These are phyloP conservation scores for Lactarius hengduanensis DNA, from an alignment of 768 basidiomycete species.

Conservation along the genomic window DNA sequence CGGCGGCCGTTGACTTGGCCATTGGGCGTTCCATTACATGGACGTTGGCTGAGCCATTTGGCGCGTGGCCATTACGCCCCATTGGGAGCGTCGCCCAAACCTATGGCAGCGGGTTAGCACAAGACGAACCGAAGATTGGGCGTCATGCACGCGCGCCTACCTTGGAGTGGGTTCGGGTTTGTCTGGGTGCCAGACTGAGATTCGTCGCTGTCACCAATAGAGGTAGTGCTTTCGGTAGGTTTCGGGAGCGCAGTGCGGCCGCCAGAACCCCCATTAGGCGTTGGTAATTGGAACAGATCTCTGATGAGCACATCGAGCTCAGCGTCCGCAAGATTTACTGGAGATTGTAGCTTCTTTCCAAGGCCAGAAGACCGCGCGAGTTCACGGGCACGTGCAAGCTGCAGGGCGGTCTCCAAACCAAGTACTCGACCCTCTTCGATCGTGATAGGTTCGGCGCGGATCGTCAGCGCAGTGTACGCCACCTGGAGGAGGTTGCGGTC, in stretches of 20 bases:
- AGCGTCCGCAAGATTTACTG: conserved; percentile 1
- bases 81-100: conserved; percentile 1
- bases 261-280: neutral
- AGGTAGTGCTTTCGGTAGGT: neutral
- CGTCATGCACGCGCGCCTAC: conserved; percentile 18
- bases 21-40: conserved; percentile 13
- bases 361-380: conserved; percentile 16
- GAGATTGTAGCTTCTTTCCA: conserved; percentile 1
- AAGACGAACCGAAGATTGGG: conserved; percentile 3
- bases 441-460: conserved; percentile 49
- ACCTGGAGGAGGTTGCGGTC: conserved; percentile 51
- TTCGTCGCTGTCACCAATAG: neutral
- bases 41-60: neutral
- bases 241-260: neutral
- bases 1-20: conserved; percentile 2
- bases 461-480: conserved; percentile 51
- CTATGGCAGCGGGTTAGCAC: conserved; percentile 10
- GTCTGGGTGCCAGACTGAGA: conserved; percentile 5
- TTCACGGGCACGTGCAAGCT: conserved; percentile 56
- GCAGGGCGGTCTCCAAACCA: conserved; percentile 55
- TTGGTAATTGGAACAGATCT: conserved; percentile 22
- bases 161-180: conserved; percentile 11
- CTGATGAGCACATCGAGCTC: conserved; percentile 25
- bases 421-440: conserved; percentile 56
- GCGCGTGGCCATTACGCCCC: conserved; percentile 5